These are phyloP conservation scores for Aureobasidium vineae DNA, from an alignment of 2,329 filamentous ascomycete species.

Conservation along the genomic window DNA sequence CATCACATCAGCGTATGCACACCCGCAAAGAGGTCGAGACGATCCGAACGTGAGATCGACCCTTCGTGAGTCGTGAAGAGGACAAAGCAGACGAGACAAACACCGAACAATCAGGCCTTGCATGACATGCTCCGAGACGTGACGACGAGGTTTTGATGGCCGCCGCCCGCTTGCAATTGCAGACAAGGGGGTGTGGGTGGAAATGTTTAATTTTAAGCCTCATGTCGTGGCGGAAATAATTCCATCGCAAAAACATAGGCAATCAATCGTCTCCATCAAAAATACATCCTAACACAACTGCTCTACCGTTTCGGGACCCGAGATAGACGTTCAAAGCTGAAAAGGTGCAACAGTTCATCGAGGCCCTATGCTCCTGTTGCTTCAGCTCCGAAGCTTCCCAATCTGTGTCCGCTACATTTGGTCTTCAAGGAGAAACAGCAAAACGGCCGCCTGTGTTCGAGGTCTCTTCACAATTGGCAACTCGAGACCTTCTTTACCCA, in stretches of 20 bases:
- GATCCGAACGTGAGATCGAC: background rate
- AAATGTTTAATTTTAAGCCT: slow-evolving; percentile 18
- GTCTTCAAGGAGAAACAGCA: background rate
- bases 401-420: background rate
- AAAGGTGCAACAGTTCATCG: background rate
- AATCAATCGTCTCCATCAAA: background rate
- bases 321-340: slow-evolving; percentile 1
- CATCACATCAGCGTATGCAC: slow-evolving; percentile 1
- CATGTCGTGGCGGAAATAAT: background rate
- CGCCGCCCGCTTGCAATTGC: background rate
- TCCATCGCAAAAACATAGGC: background rate
- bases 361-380: background rate
- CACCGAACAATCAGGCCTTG: background rate
- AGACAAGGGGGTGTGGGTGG: background rate
- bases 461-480: background rate
- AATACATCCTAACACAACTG: background rate
- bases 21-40: background rate
- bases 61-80: background rate
- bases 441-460: slow-evolving; percentile 1
- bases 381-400: background rate
- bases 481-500: background rate
- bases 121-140: background rate
- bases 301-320: background rate
- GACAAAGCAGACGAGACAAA: background rate
- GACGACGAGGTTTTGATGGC: background rate